A percentile compares a stretch with the other conserved stretches of the same genome.
These are phyloP conservation scores for Euphrasia confusa DNA, from an alignment of 257 asterid genomes.

Conservation along the genomic window DNA sequence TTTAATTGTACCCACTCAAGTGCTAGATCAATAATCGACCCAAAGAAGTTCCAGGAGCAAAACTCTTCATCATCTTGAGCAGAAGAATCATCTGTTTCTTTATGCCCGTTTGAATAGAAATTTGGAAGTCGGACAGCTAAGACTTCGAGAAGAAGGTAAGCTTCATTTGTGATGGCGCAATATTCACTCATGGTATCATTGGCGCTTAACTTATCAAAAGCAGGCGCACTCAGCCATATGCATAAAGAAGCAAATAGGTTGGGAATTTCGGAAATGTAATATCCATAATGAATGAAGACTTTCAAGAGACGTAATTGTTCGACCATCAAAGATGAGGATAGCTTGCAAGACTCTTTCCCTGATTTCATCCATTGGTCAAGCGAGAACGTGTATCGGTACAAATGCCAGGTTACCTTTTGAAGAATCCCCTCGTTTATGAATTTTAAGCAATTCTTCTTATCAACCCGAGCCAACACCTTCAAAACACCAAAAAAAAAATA, in stretches of 20 bases:
- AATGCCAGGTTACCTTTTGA: constrained; percentile 77
- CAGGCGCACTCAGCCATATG: constrained; percentile 71
- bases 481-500: constrained; percentile 26
- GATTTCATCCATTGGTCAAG: constrained; percentile 66
- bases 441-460: constrained; percentile 54
- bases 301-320: constrained; percentile 87
- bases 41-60: constrained; percentile 74
- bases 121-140: constrained; percentile 71
- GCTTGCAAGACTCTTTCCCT: constrained; percentile 64
- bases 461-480: constrained; percentile 71
- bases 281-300: constrained; percentile 66
- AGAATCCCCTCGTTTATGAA: constrained; percentile 57
- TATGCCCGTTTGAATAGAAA: constrained; percentile 43
- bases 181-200: constrained; percentile 53
- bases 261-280: constrained; percentile 55
- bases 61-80: constrained; percentile 37
- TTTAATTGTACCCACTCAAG: constrained; percentile 60
- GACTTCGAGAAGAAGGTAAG: constrained; percentile 65
- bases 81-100: constrained; percentile 20
- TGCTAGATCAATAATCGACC: constrained; percentile 63
- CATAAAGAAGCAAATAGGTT: constrained; percentile 62
- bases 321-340: constrained; percentile 70
- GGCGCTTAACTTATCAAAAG: constrained; percentile 47
- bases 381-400: constrained; percentile 53
- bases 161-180: constrained; percentile 67